Percentiles rank a stretch among this genome's conserved stretches.
phyloP scores from a whole-genome alignment of 106 monocot species.

The Iris macrosiphon region DNA sequence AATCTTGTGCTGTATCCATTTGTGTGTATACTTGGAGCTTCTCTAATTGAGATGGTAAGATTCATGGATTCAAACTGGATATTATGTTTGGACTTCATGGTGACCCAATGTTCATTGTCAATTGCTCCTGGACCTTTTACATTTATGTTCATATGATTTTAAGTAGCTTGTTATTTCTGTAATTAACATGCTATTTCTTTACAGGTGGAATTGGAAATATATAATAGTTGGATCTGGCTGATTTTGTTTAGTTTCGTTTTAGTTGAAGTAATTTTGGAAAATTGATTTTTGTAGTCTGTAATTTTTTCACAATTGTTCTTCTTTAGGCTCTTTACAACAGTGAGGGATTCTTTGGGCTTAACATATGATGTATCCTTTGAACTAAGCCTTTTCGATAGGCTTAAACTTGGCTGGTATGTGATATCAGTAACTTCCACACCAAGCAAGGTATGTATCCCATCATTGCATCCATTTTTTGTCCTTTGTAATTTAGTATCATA shows the following conservation, averaged over 20 bases:
- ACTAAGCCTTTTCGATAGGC: conserved; percentile 85
- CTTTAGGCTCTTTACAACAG: conserved; percentile 89
- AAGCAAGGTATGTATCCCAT: conserved; percentile 48
- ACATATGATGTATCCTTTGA: conserved; percentile 99
- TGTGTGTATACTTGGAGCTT: no score
- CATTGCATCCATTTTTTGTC: not conserved
- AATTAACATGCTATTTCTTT: no score
- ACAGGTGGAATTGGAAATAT: no score
- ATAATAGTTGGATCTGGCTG: no score
- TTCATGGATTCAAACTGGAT: no score
- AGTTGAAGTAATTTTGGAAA: no score
- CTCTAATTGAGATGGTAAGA: no score
- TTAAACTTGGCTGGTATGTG: conserved; percentile 95
- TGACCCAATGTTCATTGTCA: not conserved
- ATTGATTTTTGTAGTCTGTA: not conserved
- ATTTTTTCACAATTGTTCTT: not conserved
- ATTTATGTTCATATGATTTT: no score
- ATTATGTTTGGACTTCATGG: no score
- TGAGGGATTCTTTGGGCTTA: conserved; percentile 90
- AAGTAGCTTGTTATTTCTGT: no score
- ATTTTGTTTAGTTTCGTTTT: no score
- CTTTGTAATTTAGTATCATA: conserved; percentile 2
- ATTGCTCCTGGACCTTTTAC: not conserved
- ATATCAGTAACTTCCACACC: conserved; percentile 96
- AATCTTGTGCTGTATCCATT: no score